phyloP scores from a whole-genome alignment of 2,329 filamentous ascomycete species.

The Aureobasidium sp. region DNA sequence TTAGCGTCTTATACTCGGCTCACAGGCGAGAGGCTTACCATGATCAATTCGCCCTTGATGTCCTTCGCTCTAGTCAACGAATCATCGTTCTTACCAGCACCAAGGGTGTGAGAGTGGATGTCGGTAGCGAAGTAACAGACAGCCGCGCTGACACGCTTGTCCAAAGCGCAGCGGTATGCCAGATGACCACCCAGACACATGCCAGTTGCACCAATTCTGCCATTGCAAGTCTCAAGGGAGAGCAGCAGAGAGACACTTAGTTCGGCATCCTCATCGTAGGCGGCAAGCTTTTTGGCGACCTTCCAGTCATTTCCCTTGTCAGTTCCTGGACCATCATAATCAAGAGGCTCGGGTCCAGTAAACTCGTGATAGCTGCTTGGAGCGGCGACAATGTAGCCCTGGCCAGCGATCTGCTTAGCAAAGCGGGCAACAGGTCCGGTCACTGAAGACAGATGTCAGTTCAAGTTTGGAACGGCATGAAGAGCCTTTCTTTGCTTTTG shows the following conservation, averaged over 20 bases:
- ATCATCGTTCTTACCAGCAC: conserved; percentile 58
- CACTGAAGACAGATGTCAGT: conserved; percentile 45
- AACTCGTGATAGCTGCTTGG: conserved; percentile 93
- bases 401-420: conserved; percentile 81
- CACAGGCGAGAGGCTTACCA: conserved; percentile 43
- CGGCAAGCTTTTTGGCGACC: conserved; percentile 67
- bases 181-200: conserved; percentile 95
- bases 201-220: conserved; percentile 69
- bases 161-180: conserved; percentile 65
- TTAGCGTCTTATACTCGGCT: conserved; percentile 19
- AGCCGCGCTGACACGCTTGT: conserved; percentile 66
- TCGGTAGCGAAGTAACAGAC: conserved; percentile 92
- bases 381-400: conserved; percentile 88
- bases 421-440: conserved; percentile 86
- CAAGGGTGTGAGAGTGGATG: conserved; percentile 73
- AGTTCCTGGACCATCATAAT: conserved; percentile 82
- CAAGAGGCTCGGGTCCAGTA: conserved; percentile 71
- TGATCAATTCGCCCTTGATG: conserved; percentile 71
- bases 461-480: background rate
- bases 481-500: background rate
- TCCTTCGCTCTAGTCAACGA: conserved; percentile 53
- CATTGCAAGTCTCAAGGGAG: conserved; percentile 53
- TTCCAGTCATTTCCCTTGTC: conserved; percentile 85
- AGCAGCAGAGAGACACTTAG: conserved; percentile 38
- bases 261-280: conserved; percentile 62